Percentiles rank a stretch among this genome's conserved stretches.
These are phyloP conservation scores for Rhodamnia rubescens DNA, from an alignment of 345 rosid genomes.

Conservation along the genomic window DNA sequence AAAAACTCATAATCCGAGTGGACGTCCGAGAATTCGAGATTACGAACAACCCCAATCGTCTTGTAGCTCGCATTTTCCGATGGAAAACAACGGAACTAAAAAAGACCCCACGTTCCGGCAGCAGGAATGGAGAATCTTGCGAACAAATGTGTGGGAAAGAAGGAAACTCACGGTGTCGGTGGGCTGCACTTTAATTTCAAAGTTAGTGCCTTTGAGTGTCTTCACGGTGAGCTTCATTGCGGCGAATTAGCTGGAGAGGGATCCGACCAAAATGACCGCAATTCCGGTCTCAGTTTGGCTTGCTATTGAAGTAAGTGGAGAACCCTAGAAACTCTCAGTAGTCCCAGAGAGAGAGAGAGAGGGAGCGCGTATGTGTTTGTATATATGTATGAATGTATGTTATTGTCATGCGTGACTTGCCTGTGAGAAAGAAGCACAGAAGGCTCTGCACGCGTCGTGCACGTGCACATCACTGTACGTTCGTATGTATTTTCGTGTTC, in stretches of 20 bases:
- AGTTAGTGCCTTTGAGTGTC: constrained; percentile 94
- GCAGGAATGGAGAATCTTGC: neutral
- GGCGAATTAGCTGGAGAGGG: constrained; percentile 4
- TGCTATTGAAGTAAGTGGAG: neutral
- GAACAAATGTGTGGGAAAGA: neutral
- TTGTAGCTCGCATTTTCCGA: neutral
- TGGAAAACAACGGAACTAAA: neutral
- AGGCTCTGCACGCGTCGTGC: neutral
- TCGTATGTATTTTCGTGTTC: too few relatives aligned
- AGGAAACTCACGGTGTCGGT: constrained; percentile 59
- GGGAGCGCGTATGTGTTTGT: neutral
- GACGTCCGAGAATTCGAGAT: neutral
- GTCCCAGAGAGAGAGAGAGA: neutral
- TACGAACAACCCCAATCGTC: neutral
- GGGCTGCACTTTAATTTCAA: constrained; percentile 89
- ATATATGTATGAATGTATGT: neutral
- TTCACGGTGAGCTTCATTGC: constrained; percentile 95
- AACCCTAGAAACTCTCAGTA: constrained; percentile 13
- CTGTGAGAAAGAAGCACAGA: neutral
- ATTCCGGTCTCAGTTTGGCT: neutral
- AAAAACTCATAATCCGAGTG: neutral
- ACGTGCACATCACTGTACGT: too few relatives aligned
- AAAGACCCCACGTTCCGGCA: neutral
- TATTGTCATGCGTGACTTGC: neutral
- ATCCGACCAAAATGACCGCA: constrained; percentile 6